These are phyloP conservation scores for Chaetomium sp. DNA, from an alignment of 2,329 filamentous ascomycete genomes.

Conservation along the genomic window DNA sequence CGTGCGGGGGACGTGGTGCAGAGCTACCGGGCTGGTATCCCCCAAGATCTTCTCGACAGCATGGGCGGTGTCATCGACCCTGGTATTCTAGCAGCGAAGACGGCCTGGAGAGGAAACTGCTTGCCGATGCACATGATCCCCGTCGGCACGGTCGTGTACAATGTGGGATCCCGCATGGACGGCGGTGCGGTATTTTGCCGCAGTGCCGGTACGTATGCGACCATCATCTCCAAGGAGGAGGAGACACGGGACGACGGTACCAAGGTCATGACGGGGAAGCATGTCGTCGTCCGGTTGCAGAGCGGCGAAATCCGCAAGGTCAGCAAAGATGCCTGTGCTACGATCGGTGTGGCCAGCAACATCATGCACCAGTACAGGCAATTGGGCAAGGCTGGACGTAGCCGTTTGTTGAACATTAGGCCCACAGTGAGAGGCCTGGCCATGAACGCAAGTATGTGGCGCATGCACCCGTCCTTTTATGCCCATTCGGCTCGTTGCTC, in stretches of 20 bases:
- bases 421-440: slow-evolving; percentile 96
- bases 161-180: slow-evolving; percentile 75
- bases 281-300: slow-evolving; percentile 82
- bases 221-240: slow-evolving; percentile 86
- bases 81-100: slow-evolving; percentile 93
- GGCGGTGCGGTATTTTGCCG: slow-evolving; percentile 87
- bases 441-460: slow-evolving; percentile 84
- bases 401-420: slow-evolving; percentile 89
- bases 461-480: slow-evolving; percentile 4
- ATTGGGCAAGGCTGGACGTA: slow-evolving; percentile 92
- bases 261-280: slow-evolving; percentile 68
- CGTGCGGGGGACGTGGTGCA: slow-evolving; percentile 87
- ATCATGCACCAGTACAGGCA: slow-evolving; percentile 86
- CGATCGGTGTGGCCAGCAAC: slow-evolving; percentile 93
- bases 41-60: slow-evolving; percentile 78
- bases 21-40: slow-evolving; percentile 89
- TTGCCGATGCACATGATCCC: slow-evolving; percentile 95
- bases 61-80: slow-evolving; percentile 95
- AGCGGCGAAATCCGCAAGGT: slow-evolving; percentile 91
- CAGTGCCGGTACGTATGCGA: slow-evolving; percentile 89
- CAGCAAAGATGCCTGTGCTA: slow-evolving; percentile 89
- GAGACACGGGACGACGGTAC: slow-evolving; percentile 62
- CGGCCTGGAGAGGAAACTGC: slow-evolving; percentile 92
- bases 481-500: neutral
- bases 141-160: slow-evolving; percentile 88